Evolutionary conservation across 805 yeast genomes (phyloP).

Genomic region (Pichia rugopelliculosa): DNA sequence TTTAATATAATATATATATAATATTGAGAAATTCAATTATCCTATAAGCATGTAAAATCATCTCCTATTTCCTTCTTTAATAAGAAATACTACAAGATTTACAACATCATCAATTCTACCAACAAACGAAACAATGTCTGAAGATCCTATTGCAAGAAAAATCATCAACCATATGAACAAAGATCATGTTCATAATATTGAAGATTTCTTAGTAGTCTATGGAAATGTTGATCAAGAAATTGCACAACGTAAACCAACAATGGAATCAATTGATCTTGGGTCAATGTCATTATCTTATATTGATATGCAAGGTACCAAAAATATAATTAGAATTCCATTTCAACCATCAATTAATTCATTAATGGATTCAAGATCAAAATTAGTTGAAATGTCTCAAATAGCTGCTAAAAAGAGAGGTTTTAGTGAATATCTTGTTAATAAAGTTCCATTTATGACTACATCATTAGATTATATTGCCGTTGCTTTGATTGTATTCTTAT

Average conservation of each 20-base stretch:
- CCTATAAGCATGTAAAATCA: too few species aligned
- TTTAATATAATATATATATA: too few species aligned
- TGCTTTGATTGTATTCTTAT: conserved; percentile 1
- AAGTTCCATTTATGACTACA: conserved; percentile 23
- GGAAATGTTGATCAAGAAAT: conserved; percentile 23
- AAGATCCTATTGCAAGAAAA: conserved; percentile 23
- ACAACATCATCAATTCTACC: background rate
- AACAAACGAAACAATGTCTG: background rate
- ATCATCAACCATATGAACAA: conserved; percentile 75
- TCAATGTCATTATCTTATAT: conserved; percentile 36
- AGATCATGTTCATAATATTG: conserved; percentile 63
- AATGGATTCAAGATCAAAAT: conserved; percentile 43
- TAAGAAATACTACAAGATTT: too few species aligned
- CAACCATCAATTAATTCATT: conserved; percentile 40
- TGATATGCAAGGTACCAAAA: conserved; percentile 28
- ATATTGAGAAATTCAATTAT: too few species aligned
- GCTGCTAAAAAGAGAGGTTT: conserved; percentile 59
- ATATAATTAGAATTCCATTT: conserved; percentile 32
- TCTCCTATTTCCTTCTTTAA: too few species aligned
- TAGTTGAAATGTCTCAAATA: conserved; percentile 67
- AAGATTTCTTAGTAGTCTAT: conserved; percentile 64
- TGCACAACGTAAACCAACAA: conserved; percentile 29
- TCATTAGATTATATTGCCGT: conserved; percentile 35
- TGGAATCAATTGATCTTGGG: conserved; percentile 40
- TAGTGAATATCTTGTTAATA: conserved; percentile 35